Base-by-base conservation (phyloP, 768 basidiomycete species). In the Lenzites betulinus region DNA sequence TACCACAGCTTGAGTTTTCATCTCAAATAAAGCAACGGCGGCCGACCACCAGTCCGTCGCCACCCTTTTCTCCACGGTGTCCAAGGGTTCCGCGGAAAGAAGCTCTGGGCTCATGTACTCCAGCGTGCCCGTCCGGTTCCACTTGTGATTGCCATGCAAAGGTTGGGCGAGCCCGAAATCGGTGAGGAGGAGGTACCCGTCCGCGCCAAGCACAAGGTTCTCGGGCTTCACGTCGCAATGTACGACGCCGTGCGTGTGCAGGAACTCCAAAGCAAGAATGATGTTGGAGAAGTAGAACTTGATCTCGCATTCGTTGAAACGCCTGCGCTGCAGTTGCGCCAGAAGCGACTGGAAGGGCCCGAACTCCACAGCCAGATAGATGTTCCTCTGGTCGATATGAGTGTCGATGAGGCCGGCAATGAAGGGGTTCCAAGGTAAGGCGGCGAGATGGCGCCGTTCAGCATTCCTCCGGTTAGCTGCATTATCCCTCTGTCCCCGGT, bases 141-240 rank as follows among this genome's bases (percentile, higher is more conserved):
- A 84, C 5, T 58, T 30, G 5, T 26, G 53, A 4, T 60, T 51
- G 7, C 69, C 66, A 36, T 60, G 69, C 8, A 71, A 61, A 62
- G 56, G 51, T 36, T 44, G 68, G 0, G 71, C 74, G 23, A 71
- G 59, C 3, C 83, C 84, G 63, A 88, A 83, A 65, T 87, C 85
- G 9, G 77, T 76, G 0, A 87, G 60, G 57, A 73, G 68, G 26
- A 86, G 73, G 64, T 87, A 87, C 25, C 85, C 85, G 66, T 84
- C 82, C 2, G 75, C 64, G 43, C 81, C 83, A 58, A 87, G 54
- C 51, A 87, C 76, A 49, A 87, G 77, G 51, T 86, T 86, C 20
- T 78, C 79, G 1, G 85, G 83, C 65, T 86, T 86, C 20, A 87
- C 55, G 65, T 87, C 84, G 20, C 83, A 77, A 58, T 86, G 83